Evolutionary conservation across 768 basidiomycete genomes (phyloP), one percentile per base, ranked within the genome.

Genomic region (Termitomyces sp.): DNA sequence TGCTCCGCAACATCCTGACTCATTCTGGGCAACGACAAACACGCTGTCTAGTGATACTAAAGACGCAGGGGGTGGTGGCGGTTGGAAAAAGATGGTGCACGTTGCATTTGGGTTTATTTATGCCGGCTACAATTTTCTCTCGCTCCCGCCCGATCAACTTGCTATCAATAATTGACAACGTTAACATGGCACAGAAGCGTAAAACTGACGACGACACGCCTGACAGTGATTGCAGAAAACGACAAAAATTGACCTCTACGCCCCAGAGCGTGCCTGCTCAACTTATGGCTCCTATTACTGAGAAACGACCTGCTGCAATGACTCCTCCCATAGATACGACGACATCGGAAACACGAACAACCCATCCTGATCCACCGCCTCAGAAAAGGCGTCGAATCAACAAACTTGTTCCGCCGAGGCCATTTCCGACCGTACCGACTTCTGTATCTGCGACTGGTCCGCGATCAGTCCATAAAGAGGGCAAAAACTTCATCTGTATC

Each of bases 1-100:
- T 94, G 91, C 76, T 95, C 93, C 69, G 92, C 92, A 60, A 73
- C 73, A 70, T 91, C 89, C 76, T 86, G 86, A 79, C 83, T 88
- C 88, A 89, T 90, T 63, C 68, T 86, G 79, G 72, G 70, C 68
- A 61, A 70, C 63, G 63, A 68, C 61, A 61, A 65, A 61, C 63
- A 60, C 56, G 62, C 65, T 68, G 68, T 59, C 63, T 69, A 64
- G 60, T 62, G 53, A 53, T 48, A 67, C 66, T 64, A 63, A 62
- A 63, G 50, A 59, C 55, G 66, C 65, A 65, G 64, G 32, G 56
- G 59, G 54, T 60, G 64, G 60, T 58, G 54, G 55, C 54, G 44
- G 63, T 62, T 57, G 56, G 60, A 59, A 52, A 56, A 46, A 64
- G 63, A 67, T 61, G 59, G 31, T 15, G 54, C 47, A 56, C 57